These are phyloP conservation scores for Aureobasidium subglaciale DNA, from an alignment of 2,329 filamentous ascomycete species.

Conservation along the genomic window DNA sequence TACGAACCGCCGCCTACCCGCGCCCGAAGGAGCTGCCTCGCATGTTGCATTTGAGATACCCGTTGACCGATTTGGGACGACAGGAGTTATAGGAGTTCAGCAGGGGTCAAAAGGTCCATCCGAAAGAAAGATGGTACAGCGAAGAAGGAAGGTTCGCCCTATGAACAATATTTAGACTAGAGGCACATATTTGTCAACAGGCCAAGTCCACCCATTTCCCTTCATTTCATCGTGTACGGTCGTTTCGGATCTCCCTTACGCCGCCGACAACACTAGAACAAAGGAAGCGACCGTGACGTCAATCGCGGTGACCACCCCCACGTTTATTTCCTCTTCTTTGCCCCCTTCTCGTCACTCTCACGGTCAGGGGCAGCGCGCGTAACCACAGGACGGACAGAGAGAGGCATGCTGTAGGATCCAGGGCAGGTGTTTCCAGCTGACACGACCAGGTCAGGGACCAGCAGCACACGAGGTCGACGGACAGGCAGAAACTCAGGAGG, in stretches of 20 bases:
- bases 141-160: not conserved
- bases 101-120: not conserved
- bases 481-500: not conserved
- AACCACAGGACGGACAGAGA: too few species aligned
- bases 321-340: too few species aligned
- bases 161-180: not conserved
- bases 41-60: slow-evolving; percentile 6
- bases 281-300: too few species aligned
- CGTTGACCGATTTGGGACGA: slow-evolving; percentile 1
- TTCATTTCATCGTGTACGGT: too few species aligned
- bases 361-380: too few species aligned
- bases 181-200: not conserved
- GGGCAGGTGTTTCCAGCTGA: too few species aligned
- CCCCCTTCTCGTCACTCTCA: too few species aligned
- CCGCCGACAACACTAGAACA: too few species aligned
- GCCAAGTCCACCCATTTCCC: not conserved
- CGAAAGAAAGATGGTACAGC: not conserved
- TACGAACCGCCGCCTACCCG: not conserved
- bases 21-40: not conserved
- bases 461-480: too few species aligned
- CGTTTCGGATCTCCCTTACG: too few species aligned
- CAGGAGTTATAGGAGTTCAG: slow-evolving; percentile 6
- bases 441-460: not conserved
- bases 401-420: too few species aligned
- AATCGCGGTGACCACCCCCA: too few species aligned